Conservation (phyloP, 768 basidiomycete species). For the Mycena olivaceomarginata region DNA sequence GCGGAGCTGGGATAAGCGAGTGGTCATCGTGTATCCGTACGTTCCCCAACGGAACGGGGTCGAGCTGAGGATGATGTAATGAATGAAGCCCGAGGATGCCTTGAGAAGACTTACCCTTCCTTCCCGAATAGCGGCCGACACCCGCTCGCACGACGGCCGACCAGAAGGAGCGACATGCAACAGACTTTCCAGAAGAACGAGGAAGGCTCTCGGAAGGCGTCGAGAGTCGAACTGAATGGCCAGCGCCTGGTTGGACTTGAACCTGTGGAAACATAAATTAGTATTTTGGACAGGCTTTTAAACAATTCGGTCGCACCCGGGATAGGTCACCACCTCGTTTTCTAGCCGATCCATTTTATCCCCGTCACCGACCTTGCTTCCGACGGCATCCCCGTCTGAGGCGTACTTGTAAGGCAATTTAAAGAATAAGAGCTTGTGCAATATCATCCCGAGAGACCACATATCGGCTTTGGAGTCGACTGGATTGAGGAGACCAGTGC, state of each 20-base stretch:
- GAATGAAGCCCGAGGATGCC: neutral
- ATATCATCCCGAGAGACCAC: constrained; percentile 98
- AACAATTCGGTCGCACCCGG: constrained; percentile 70
- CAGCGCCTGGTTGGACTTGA: constrained; percentile 71
- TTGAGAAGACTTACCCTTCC: constrained; percentile 77
- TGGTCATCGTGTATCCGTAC: constrained; percentile 1
- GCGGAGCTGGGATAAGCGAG: constrained; percentile 34
- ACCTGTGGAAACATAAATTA: constrained; percentile 54
- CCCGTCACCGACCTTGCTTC: constrained; percentile 65
- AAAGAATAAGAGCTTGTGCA: constrained; percentile 96
- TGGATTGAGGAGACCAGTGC: constrained; percentile 79
- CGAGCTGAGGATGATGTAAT: constrained; percentile 24
- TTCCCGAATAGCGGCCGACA: constrained; percentile 80
- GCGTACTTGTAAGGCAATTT: constrained; percentile 89
- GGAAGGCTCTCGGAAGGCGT: constrained; percentile 81
- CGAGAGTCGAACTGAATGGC: constrained; percentile 79
- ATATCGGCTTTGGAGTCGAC: constrained; percentile 94
- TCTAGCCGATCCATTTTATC: constrained; percentile 85
- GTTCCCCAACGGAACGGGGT: constrained; percentile 17
- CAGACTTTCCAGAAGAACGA: constrained; percentile 84
- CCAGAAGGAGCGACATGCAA: constrained; percentile 74
- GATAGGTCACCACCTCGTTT: constrained; percentile 82
- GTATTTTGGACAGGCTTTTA: neutral
- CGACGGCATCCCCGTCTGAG: constrained; percentile 72
- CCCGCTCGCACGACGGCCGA: constrained; percentile 86